Percentiles rank a stretch among this genome's conserved stretches.
phyloP scores from a whole-genome alignment of 2,329 filamentous ascomycete genomes.

The Cercospora beticola region DNA sequence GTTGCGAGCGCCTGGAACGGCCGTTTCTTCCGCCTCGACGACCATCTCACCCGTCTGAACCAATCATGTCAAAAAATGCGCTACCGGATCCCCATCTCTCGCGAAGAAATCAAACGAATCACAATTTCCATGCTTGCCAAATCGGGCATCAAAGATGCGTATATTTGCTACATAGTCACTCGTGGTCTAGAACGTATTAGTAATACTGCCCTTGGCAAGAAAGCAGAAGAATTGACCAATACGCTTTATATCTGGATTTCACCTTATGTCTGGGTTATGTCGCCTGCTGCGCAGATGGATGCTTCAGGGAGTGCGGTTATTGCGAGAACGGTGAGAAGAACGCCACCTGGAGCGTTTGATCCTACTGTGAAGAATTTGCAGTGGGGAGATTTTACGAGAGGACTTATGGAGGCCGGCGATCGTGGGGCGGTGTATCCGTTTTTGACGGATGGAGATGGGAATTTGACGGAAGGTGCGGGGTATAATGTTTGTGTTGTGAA shows the following conservation, averaged over 20 bases:
- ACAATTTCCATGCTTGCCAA: conserved; percentile 49
- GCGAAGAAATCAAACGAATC: conserved; percentile 32
- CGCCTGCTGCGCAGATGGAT: conserved; percentile 43
- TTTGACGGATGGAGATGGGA: conserved; percentile 51
- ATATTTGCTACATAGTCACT: conserved; percentile 54
- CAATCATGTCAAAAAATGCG: conserved; percentile 49
- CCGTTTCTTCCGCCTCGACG: conserved; percentile 53
- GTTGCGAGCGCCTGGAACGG: conserved; percentile 55
- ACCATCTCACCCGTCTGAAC: conserved; percentile 50
- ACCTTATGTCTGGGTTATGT: conserved; percentile 55
- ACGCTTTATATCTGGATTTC: conserved; percentile 52
- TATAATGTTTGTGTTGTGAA: conserved; percentile 53
- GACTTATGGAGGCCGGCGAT: conserved; percentile 50
- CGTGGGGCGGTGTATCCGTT: conserved; percentile 52
- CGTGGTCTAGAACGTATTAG: conserved; percentile 46
- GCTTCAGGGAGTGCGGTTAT: conserved; percentile 47
- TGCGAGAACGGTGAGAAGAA: conserved; percentile 48
- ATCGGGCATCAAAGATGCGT: conserved; percentile 52
- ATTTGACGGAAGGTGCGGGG: conserved; percentile 53
- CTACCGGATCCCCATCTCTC: conserved; percentile 45
- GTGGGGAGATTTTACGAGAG: conserved; percentile 50
- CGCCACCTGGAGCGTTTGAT: conserved; percentile 50
- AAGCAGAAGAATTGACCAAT: conserved; percentile 40
- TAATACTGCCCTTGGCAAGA: conserved; percentile 25
- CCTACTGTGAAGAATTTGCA: conserved; percentile 54